Evolutionary conservation across 805 yeast genomes (phyloP), one percentile per base, ranked within the genome.

Genomic region (Yamadazyma scolyti): DNA sequence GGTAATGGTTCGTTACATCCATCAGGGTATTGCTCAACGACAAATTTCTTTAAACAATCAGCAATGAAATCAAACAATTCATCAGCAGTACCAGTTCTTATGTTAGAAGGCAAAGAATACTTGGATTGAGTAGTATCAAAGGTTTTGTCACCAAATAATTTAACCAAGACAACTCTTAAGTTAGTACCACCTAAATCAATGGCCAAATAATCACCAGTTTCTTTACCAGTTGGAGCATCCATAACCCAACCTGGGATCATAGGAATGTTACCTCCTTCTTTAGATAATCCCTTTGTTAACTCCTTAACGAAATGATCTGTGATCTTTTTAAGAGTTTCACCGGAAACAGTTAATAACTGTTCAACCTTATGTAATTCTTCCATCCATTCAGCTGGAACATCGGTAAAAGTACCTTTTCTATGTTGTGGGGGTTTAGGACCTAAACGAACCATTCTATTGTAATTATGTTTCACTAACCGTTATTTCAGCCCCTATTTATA

Each of bases 211-310:
- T 86, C 80, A 44, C 98, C 98, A 24, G 72, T 73, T 61, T 90
- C 98, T 46, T 77, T 65, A 44, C 98, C 98, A 30, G 90, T 81
- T 44, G 97, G 97, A 68, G 70, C 82, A 52, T 83, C 94, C 72
- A 88, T 68, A 34, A 90, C 97, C 97, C 97, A 90, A 40, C 94
- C 85, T 28, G 95, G 95, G 54, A 82, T 88, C 97, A 90, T 90
- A 40, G 98, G 97, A 52, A 87, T 86, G 58, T 81, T 82, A 37
- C 93, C 94, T 31, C 93, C 90, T 36, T 70, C 59, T 52, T 73
- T 71, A 37, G 80, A 70, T 45, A 83, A 71, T 39, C 97, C 97
- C 58, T 83, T 83, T 42, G 79, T 77, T 48, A 90, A 75, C 63
- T 90, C 97, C 16, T 56, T 37, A 33, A 82, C 73, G 60, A 90